Evolutionary conservation across 2,329 filamentous ascomycete genomes (phyloP).

Genomic region (Cercospora janseana): DNA sequence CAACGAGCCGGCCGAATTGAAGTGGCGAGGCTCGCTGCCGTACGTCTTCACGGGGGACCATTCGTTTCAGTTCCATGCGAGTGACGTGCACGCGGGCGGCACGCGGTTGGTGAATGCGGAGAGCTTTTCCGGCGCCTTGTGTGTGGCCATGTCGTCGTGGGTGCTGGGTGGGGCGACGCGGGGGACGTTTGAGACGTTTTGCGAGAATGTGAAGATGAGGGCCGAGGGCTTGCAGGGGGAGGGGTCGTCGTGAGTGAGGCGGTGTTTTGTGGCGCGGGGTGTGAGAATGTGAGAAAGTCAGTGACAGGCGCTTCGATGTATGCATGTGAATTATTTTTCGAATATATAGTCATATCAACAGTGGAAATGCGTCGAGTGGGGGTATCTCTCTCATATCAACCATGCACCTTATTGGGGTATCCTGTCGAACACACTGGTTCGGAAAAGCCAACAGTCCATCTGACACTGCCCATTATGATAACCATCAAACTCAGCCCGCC

Average conservation of each 20-base stretch:
- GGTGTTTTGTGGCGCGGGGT: neutral
- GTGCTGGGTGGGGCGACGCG: conserved; percentile 6
- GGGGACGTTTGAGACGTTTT: conserved; percentile 22
- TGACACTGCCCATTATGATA: conserved; percentile 70
- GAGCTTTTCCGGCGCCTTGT: conserved; percentile 19
- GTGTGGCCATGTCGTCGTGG: conserved; percentile 15
- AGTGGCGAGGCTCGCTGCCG: conserved; percentile 21
- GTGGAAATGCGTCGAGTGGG: neutral
- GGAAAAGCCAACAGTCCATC: conserved; percentile 59
- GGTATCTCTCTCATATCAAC: conserved; percentile 12
- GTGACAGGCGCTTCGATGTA: neutral
- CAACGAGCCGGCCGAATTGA: neutral
- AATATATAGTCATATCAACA: neutral
- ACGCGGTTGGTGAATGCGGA: conserved; percentile 26
- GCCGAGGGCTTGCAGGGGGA: conserved; percentile 14
- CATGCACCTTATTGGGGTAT: conserved; percentile 33
- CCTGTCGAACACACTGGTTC: conserved; percentile 39
- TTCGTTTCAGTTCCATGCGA: conserved; percentile 21
- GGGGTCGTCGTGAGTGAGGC: neutral
- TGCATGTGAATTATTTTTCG: neutral
- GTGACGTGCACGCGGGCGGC: conserved; percentile 13
- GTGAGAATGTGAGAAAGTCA: neutral
- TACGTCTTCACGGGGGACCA: conserved; percentile 23
- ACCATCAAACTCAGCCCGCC: conserved; percentile 61
- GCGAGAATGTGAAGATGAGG: conserved; percentile 24